A percentile compares a stretch with the other conserved stretches of the same genome.
Evolutionary conservation across 1,284 basidiomycete species (phyloP).

Genomic region (Moesziomyces sp.): DNA sequence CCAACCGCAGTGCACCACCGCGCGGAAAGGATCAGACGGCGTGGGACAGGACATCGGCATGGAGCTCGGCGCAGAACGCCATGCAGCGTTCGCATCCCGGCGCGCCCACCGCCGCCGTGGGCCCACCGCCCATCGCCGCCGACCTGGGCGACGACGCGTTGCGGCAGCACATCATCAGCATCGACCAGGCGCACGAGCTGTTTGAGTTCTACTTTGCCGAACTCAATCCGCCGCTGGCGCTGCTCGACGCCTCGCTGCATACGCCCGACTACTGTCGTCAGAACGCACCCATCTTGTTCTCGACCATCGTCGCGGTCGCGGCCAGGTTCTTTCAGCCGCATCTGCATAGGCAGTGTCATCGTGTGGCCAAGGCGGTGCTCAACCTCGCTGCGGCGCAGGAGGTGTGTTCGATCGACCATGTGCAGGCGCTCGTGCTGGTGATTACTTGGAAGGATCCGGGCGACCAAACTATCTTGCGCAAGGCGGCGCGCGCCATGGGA

Average conservation of each 20-base stretch:
- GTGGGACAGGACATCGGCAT: slow-evolving; percentile 26
- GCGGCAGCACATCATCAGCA: slow-evolving; percentile 32
- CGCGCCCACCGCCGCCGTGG: slow-evolving; percentile 2
- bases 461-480: slow-evolving; percentile 67
- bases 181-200: slow-evolving; percentile 37
- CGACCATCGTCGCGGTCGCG: slow-evolving; percentile 81
- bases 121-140: slow-evolving; percentile 6
- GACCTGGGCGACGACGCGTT: slow-evolving; percentile 40
- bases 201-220: slow-evolving; percentile 43
- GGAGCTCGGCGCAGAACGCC: slow-evolving; percentile 21
- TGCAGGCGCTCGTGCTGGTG: slow-evolving; percentile 83
- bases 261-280: slow-evolving; percentile 75
- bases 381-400: slow-evolving; percentile 80
- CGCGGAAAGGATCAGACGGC: slow-evolving; percentile 12
- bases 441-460: slow-evolving; percentile 80
- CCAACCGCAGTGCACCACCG: slow-evolving; percentile 9
- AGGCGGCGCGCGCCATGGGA: slow-evolving; percentile 62
- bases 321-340: slow-evolving; percentile 84
- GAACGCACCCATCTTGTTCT: slow-evolving; percentile 81
- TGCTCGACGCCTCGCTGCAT: slow-evolving; percentile 68
- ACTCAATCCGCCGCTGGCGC: slow-evolving; percentile 58
- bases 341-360: slow-evolving; percentile 76
- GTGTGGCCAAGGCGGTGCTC: slow-evolving; percentile 75
- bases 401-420: slow-evolving; percentile 81
- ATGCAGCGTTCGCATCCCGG: slow-evolving; percentile 11